Conservation (phyloP, 2,329 filamentous ascomycete genomes). For the Neopestalotiopsis rosae region DNA sequence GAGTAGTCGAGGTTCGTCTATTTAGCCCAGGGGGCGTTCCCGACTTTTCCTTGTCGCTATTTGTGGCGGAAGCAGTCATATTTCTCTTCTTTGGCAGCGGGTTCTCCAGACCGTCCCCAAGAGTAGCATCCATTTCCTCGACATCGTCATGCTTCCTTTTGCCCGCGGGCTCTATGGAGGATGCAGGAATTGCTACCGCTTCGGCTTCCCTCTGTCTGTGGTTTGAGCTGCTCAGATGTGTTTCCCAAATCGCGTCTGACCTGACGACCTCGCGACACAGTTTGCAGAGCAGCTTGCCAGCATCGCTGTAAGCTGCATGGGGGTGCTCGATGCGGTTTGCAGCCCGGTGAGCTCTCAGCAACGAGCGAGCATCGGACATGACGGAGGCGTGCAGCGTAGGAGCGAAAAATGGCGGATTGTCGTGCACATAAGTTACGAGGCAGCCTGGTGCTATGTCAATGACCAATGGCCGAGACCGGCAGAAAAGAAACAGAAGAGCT, state of each 20-base stretch:
- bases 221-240: slow-evolving; percentile 57
- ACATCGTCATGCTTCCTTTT: slow-evolving; percentile 37
- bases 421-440: not conserved
- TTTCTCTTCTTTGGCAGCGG: slow-evolving; percentile 34
- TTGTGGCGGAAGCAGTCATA: slow-evolving; percentile 37
- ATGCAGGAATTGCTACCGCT: slow-evolving; percentile 17
- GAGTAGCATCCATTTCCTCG: slow-evolving; percentile 36
- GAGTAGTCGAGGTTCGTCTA: slow-evolving; percentile 57
- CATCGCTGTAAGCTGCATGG: slow-evolving; percentile 69
- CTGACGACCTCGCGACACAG: slow-evolving; percentile 70
- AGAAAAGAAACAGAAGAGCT: not conserved
- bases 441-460: not conserved
- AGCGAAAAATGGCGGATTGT: not conserved
- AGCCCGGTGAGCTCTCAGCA: slow-evolving; percentile 79
- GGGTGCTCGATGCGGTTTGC: slow-evolving; percentile 75
- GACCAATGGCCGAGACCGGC: not conserved
- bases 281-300: slow-evolving; percentile 71
- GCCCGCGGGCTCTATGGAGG: slow-evolving; percentile 23
- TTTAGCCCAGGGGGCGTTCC: slow-evolving; percentile 48
- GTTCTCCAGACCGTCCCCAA: slow-evolving; percentile 28
- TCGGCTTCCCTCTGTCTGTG: slow-evolving; percentile 48
- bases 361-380: slow-evolving; percentile 82
- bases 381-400: slow-evolving; percentile 2
- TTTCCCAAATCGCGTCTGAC: slow-evolving; percentile 70
- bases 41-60: slow-evolving; percentile 29